A percentile compares a stretch with the other conserved stretches of the same genome.
Conservation (phyloP, 768 basidiomycete genomes). For the Glaciozyma martinii region DNA sequence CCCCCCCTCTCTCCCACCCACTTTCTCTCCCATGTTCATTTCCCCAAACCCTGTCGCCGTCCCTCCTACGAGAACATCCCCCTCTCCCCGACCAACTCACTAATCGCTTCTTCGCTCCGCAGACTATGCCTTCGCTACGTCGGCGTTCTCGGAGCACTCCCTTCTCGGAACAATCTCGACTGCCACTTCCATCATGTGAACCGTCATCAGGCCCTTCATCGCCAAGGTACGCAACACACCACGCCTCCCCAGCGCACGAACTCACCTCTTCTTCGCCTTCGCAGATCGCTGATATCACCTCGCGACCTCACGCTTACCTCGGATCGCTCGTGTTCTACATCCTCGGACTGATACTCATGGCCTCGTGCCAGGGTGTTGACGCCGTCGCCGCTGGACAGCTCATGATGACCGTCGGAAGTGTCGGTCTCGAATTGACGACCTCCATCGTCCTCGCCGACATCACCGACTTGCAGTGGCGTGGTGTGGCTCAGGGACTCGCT, state of each 20-base stretch:
- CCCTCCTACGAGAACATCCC: too few species aligned
- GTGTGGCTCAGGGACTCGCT: background rate
- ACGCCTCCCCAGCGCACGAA: too few species aligned
- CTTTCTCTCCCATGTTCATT: background rate
- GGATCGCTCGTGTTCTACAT: background rate
- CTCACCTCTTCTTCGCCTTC: too few species aligned
- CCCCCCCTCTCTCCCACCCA: background rate
- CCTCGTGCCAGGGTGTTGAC: background rate
- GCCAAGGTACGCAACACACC: background rate
- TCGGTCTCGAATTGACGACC: background rate
- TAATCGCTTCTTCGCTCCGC: background rate
- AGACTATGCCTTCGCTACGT: conserved; percentile 7
- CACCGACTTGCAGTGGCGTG: conserved; percentile 1
- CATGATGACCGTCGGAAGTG: background rate
- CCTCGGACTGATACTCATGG: background rate
- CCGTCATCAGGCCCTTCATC: background rate
- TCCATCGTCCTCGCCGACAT: conserved; percentile 1
- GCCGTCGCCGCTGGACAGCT: conserved; percentile 6
- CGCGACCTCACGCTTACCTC: background rate
- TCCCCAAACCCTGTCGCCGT: too few species aligned
- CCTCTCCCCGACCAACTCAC: too few species aligned
- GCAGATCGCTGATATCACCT: conserved; percentile 2
- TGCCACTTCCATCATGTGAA: background rate
- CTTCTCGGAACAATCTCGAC: background rate
- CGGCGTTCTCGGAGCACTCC: conserved; percentile 3